Base-by-base conservation (phyloP, 495 filamentous ascomycete species). In the Eremomyces bilateralis region DNA sequence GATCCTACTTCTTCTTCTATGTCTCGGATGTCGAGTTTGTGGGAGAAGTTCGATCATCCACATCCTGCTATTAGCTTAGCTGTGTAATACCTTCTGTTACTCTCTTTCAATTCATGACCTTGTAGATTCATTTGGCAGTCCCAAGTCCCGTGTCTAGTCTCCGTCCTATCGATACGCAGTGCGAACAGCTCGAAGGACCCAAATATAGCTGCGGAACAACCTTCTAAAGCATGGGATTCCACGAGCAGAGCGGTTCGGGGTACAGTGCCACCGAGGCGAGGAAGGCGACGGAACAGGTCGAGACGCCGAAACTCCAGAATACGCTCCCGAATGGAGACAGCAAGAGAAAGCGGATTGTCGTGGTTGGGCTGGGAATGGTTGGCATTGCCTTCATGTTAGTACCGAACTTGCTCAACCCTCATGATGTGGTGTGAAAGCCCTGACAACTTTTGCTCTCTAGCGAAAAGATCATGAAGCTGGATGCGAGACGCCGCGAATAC, bases 311-410 rank as follows among this genome's bases (percentile, higher is more conserved):
- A 20, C 28, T 35, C 15, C 22, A 41, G 11, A 27, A 40, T 15
- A 46, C 46, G 31, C 25, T 53, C 15, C 47, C 49, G 4, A 45
- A 50, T 32, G 33, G 32, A 21, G n/a, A n/a, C n/a, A 37, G 35
- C 15, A 39, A 44, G 31, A 49, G 74, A 34, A 80, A 81, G 44
- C 74, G 63, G 46, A 60, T 93, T 21, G 81, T 94, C 0, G 68
- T 95, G 21, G 80, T 92, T 18, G 85, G 85, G 5, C 54, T 95
- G 54, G 85, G 85, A 6, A 95, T 95, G 85, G 84, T 95, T 27
- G 85, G 82, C 16, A 79, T 94, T 36, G 72, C 80, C 30, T 84
- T 93, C 52, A 91, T 93, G 80, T 88, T 56, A 57, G 74, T 53
- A 17, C 19, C n/a, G n/a, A n/a, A 1, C 24, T 38, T 17, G 15